Base-by-base conservation (phyloP, 352 stramenopile genomes). In the Phytophthora citricola region DNA sequence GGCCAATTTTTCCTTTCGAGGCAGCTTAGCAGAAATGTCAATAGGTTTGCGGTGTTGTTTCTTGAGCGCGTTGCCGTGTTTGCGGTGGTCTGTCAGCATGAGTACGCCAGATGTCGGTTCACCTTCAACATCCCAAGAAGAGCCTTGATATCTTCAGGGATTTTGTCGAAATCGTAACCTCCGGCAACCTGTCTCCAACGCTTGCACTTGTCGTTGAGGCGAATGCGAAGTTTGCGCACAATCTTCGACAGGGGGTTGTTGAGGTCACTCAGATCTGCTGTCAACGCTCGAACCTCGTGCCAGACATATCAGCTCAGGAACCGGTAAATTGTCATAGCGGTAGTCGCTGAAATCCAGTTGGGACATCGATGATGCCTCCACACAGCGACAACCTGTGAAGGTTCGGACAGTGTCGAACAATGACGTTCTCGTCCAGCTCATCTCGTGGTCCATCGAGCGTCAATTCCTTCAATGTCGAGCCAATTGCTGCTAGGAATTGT, bases 1-100 rank as follows among this genome's bases (percentile, higher is more conserved):
- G 36, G 58, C 58, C 2, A 66, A 29, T 4, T 66, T 66, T 3
- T 39, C 11, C 0, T 40, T 10, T 39, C 10, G 27, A 22, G 39
- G 20, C 3, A 66, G 58, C 20, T 53, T 59, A 1, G 39, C 39
- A 4, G 39, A 26, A 11, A 17, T 32, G 17, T 52, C 31, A 24
- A 59, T 24, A 6, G 58, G 29, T 31, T 59, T 58, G 6, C 50
- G 48, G 11, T 66, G 58, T 2, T 53, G 47, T 38, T 48, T 53
- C 43, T 53, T 59, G 11, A 66, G n/a, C 1, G 26, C 10, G 45
- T 49, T 57, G 12, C 56, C 26, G 6, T 50, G 26, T n/a, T 39
- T 54, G 34, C 9, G 17, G 31, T 58, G 17, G 15, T 41, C 47
- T 17, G 38, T 41, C n/a, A 48, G 17, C 31, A 66, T n/a, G 14